Percentiles rank a stretch among this genome's conserved stretches.
phyloP scores from a whole-genome alignment of 257 asterid genomes.

The Cordia subcordata region DNA sequence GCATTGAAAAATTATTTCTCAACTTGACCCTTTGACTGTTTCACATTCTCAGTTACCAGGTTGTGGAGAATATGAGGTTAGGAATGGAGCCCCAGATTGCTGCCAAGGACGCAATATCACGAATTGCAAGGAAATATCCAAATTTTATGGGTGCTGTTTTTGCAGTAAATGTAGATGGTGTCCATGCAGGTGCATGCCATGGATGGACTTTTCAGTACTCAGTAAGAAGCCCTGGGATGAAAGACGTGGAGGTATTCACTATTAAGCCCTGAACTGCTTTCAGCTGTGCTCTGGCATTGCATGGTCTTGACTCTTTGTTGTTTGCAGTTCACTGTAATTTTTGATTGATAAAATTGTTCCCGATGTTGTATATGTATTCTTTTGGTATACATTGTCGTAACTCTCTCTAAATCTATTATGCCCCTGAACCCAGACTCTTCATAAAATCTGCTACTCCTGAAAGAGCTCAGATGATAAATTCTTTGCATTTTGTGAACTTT shows the following conservation, averaged over 20 bases:
- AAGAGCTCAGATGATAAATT: too few species aligned
- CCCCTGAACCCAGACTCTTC: too few species aligned
- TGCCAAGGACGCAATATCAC: slow-evolving; percentile 76
- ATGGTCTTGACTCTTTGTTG: background rate
- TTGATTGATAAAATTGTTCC: too few species aligned
- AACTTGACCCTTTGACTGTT: background rate
- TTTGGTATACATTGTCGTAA: background rate
- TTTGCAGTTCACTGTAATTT: too few species aligned
- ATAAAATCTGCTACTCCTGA: too few species aligned
- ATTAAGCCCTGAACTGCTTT: slow-evolving; percentile 27
- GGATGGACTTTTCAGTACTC: slow-evolving; percentile 98
- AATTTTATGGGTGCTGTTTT: slow-evolving; percentile 82
- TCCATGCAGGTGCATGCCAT: slow-evolving; percentile 89
- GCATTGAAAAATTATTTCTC: slow-evolving; percentile 2
- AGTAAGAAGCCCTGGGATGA: slow-evolving; percentile 55
- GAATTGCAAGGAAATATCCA: slow-evolving; percentile 70
- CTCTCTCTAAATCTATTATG: too few species aligned
- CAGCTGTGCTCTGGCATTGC: background rate
- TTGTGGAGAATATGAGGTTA: slow-evolving; percentile 92
- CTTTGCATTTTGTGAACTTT: too few species aligned
- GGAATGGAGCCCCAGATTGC: slow-evolving; percentile 95
- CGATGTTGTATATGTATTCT: too few species aligned
- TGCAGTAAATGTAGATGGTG: slow-evolving; percentile 61
- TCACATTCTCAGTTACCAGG: slow-evolving; percentile 64
- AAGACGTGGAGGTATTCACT: slow-evolving; percentile 64